phyloP scores from a whole-genome alignment of 352 stramenopile species.

The Phytophthora constricta region DNA sequence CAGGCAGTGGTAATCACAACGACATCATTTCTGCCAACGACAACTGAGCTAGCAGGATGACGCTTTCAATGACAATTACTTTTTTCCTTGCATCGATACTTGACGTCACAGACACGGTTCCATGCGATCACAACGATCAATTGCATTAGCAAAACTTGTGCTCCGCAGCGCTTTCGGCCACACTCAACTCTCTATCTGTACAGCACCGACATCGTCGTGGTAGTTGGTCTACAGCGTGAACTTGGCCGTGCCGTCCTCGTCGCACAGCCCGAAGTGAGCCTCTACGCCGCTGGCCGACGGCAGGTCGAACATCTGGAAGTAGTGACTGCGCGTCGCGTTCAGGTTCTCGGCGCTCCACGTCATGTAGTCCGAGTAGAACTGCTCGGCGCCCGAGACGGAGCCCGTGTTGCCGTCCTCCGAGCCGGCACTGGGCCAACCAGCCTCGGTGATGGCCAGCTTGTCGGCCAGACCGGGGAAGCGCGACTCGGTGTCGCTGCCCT shows the following conservation, averaged over 20 bases:
- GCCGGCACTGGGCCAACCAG: constrained; percentile 62
- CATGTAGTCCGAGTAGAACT: constrained; percentile 51
- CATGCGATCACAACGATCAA: too few species aligned
- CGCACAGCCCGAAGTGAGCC: neutral
- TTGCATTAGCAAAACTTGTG: too few species aligned
- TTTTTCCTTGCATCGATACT: too few species aligned
- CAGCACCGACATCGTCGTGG: neutral
- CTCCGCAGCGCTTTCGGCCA: neutral
- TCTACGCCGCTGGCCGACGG: neutral
- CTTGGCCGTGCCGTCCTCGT: constrained; percentile 20
- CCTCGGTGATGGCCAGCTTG: constrained; percentile 68
- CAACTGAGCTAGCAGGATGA: too few species aligned
- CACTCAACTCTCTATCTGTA: neutral
- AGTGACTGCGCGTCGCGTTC: constrained; percentile 46
- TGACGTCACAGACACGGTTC: too few species aligned
- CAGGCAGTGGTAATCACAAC: too few species aligned
- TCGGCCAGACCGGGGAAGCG: constrained; percentile 47
- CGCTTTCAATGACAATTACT: too few species aligned
- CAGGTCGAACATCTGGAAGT: constrained; percentile 62
- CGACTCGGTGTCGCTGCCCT: constrained; percentile 41
- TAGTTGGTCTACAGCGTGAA: constrained; percentile 45
- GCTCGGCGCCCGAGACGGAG: constrained; percentile 41
- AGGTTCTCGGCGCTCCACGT: constrained; percentile 41
- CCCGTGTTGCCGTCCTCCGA: constrained; percentile 50
- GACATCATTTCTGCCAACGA: too few species aligned